Base-by-base conservation (phyloP, 2,329 filamentous ascomycete genomes). In the Alternaria hordeiaustralica region DNA sequence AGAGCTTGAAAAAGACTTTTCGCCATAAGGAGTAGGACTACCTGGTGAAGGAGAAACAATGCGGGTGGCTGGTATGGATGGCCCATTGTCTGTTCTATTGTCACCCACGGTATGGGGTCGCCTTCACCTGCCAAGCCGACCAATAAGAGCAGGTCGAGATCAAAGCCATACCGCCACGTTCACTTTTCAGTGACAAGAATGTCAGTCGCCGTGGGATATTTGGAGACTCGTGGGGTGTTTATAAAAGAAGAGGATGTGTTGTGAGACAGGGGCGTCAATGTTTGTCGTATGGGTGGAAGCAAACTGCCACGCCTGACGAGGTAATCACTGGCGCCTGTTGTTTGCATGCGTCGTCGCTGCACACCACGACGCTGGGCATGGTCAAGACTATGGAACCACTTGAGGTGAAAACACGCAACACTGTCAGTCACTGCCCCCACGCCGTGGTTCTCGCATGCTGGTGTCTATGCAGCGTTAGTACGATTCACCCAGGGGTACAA, bases 61-160 rank as follows among this genome's bases (percentile, higher is more conserved):
- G 44, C 15, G 26, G 51, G 58, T 60, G 59, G 65, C 59, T 63
- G 61, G 58, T 53, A 28, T 18, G 1, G 18, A 23, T 3, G 15
- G n/a, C 23, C 28, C 41, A 47, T 46, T 53, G 61, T 41, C 51
- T 62, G 62, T 33, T 65, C 60, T 59, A 58, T 59, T 53, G 62
- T 63, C 49, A 53, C 49, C 55, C 46, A 51, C 21, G 55, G 45
- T 28, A 33, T 15, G 28, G 26, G 45, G 44, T 43, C 21, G 18
- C 51, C 18, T 57, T 57, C 58, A 57, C 58, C 33, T 57, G 30
- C 13, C 23, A 43, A 30, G 30, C 49, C 43, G 23, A 23, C 44
- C 51, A 60, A 56, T 58, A n/a, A 20, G 45, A 44, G 33, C n/a
- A 41, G 18, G 47, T 20, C 13, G 23, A 58, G 30, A 44, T 53